Base-by-base conservation (phyloP, 371 early-diverging fungal species). In the Mucor irregularis region DNA sequence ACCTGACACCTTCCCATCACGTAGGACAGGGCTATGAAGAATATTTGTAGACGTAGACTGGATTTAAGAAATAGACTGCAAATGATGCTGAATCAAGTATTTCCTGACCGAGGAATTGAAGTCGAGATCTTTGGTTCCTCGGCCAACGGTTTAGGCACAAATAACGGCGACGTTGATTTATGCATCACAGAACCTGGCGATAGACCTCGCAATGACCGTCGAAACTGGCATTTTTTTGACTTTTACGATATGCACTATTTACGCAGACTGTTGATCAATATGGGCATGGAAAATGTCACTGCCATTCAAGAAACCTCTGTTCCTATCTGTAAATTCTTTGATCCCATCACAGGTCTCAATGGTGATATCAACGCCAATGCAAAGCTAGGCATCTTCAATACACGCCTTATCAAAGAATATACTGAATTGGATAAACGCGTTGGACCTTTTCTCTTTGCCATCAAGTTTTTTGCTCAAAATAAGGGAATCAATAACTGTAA, bases 291-390 rank as follows among this genome's bases (percentile, higher is more conserved):
- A 2, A 25, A 61, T 21, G 58, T 68, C 2, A 7, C 40, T 14
- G 43, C 73, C 10, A 60, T 73, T 26, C 33, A 43, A 0, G 19
- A 16, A 2, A 62, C 87, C 0, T 75, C 64, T 44, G 87, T 89
- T 1, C 87, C 87, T 0, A 85, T 89, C 17, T 84, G 82, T 69
- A 88, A 85, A 62, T 85, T 87, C 49, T 69, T 60, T 51, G 89
- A 89, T 43, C 85, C 86, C 0, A 64, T 72, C 22, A 56, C 67
- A 26, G 45, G 66, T 10, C 49, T 71, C 39, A 63, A 64, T 0
- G 81, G 84, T 22, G 84, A 87, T 40, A 66, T 84, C 52, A 85
- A 78, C 49, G 69, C 81, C 53, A 73, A 81, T 55, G 74, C 79
- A 60, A 61, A 61, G 7, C 58, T 85, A 28, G 84, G 81, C 8